A percentile compares a stretch with the other conserved stretches of the same genome.
These are phyloP conservation scores for Linum lewisii DNA, from an alignment of 345 rosid genomes.

Conservation along the genomic window DNA sequence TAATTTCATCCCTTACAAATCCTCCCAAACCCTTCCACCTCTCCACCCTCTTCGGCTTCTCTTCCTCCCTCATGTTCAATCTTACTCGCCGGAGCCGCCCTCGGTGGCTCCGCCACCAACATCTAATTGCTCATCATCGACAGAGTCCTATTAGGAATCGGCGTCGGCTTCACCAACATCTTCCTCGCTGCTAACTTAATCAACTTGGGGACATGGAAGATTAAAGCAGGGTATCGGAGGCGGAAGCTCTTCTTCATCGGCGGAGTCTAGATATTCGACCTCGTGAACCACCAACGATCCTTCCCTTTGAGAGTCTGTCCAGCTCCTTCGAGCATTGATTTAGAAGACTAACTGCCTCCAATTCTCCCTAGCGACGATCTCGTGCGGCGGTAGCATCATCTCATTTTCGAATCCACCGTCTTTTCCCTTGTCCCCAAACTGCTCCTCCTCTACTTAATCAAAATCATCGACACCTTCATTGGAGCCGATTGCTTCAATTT, in stretches of 20 bases:
- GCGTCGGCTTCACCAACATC: constrained; percentile 70
- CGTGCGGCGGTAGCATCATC: constrained; percentile 54
- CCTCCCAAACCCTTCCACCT: too few species aligned
- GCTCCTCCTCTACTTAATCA: constrained; percentile 29
- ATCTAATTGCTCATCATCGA: constrained; percentile 54
- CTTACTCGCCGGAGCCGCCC: constrained; percentile 53
- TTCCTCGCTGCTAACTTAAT: constrained; percentile 42
- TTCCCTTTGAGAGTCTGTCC: constrained; percentile 56
- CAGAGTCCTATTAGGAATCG: constrained; percentile 56
- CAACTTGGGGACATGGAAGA: constrained; percentile 57
- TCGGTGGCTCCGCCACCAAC: constrained; percentile 45
- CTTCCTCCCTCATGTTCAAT: constrained; percentile 44
- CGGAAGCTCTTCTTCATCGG: constrained; percentile 39
- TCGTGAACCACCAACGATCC: too few species aligned
- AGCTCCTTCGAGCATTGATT: constrained; percentile 52
- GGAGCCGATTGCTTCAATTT: constrained; percentile 45
- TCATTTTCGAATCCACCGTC: constrained; percentile 26
- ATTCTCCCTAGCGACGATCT: constrained; percentile 37
- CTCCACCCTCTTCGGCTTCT: too few species aligned
- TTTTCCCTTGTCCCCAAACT: constrained; percentile 21
- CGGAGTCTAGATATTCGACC: constrained; percentile 54
- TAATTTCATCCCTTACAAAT: too few species aligned
- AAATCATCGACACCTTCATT: constrained; percentile 36
- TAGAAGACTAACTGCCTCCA: constrained; percentile 32
- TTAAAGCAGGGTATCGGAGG: constrained; percentile 50